Base-by-base conservation (phyloP, 768 basidiomycete genomes). In the Mycena galericulata region DNA sequence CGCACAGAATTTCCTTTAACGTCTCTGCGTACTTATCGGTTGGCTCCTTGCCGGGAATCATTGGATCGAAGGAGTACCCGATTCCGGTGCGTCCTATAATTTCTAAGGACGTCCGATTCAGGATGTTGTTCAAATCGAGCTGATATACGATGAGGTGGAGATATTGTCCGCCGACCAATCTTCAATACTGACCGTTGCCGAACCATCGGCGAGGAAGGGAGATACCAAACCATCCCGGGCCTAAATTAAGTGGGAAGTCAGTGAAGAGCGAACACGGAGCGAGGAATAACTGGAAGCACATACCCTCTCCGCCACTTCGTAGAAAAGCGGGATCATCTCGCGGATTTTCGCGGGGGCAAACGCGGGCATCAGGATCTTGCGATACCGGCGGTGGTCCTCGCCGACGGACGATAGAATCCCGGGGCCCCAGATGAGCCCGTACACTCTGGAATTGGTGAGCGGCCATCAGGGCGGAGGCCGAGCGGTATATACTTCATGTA, bases 121-220 rank as follows among this genome's bases (percentile, higher is more conserved):
- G 36, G 9, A 55, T 22, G n/a, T 24, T 38, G 53, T 55, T 55
- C n/a, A 55, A 17, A 40, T 38, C 53, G 18, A 55, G 53, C 53
- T 55, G 34, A 18, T 12, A 26, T 15, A 2, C 4, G 20, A 26
- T 55, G 2, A 55, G 49, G 1, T 9, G 22, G 24, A 2, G 4
- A n/a, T n/a, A n/a, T n/a, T n/a, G n/a, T n/a, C n/a, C n/a, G 5
- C 10, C 2, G 53, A 2, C 14, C 53, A n/a, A 3, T 26, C 12
- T 5, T 4, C 8, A 36, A 34, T 8, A 36, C 4, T n/a, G 30
- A 26, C 18, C 11, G 26, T 30, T 30, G 22, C 18, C 2, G 49
- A 18, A 8, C 49, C 49, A 8, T 30, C 29, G 2, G 10, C 6
- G 49, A 51, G 6, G 29, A 22, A 38, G 3, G 34, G 53, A 14